Evolutionary conservation across 441 rosid genomes (phyloP).

Genomic region (Brassica hybrid): DNA sequence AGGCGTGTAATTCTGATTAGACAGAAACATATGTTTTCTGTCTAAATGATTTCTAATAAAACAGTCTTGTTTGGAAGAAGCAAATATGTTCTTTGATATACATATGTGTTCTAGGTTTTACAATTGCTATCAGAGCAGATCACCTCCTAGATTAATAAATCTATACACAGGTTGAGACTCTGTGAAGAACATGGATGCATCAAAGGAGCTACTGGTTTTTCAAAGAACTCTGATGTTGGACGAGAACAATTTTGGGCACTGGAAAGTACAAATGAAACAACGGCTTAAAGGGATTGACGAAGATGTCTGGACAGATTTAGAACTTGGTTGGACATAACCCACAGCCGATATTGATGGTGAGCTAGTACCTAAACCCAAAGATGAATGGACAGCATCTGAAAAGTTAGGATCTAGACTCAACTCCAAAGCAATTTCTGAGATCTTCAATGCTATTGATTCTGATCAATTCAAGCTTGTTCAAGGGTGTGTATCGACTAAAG

Average conservation of each 20-base stretch:
- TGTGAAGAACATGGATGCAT: not conserved
- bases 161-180: not conserved
- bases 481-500: not conserved
- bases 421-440: not conserved
- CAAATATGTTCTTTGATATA: not conserved
- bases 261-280: not conserved
- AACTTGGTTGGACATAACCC: not conserved
- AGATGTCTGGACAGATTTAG: not conserved
- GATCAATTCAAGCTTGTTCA: not conserved
- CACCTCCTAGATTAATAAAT: not conserved
- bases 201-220: not conserved
- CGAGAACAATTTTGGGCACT: not conserved
- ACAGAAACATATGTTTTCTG: too few species aligned
- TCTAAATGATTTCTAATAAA: not conserved
- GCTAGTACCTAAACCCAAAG: not conserved
- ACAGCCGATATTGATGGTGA: not conserved
- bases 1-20: too few species aligned
- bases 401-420: not conserved
- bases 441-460: not conserved
- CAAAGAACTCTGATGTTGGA: not conserved
- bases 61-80: not conserved
- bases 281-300: not conserved
- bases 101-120: not conserved
- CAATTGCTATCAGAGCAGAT: not conserved
- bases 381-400: not conserved